These are phyloP conservation scores for Arthroderma sp. DNA, from an alignment of 2,329 filamentous ascomycete genomes.

Conservation along the genomic window DNA sequence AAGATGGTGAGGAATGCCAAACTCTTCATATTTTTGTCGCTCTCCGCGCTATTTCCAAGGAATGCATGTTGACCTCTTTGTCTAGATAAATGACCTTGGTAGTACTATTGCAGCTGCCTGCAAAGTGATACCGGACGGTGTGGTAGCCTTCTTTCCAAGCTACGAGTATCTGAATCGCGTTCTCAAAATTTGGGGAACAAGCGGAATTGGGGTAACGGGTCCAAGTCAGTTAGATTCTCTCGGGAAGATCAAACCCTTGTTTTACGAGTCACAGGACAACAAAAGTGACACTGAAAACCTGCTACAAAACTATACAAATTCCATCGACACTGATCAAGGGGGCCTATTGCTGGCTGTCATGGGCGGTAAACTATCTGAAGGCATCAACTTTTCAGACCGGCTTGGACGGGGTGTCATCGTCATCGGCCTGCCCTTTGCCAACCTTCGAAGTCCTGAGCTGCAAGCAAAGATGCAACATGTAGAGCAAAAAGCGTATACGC, in stretches of 20 bases:
- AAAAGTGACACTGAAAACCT: constrained; percentile 47
- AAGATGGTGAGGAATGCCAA: constrained; percentile 38
- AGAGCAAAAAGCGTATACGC: constrained; percentile 43
- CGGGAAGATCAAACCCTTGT: constrained; percentile 32
- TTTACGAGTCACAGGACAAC: constrained; percentile 38
- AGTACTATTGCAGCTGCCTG: constrained; percentile 58
- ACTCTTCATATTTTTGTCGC: constrained; percentile 1
- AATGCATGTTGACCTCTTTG: neutral
- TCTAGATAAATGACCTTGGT: constrained; percentile 50
- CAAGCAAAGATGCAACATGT: constrained; percentile 82
- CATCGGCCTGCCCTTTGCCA: constrained; percentile 87
- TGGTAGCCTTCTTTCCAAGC: constrained; percentile 92
- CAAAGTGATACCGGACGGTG: constrained; percentile 65
- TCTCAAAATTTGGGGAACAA: constrained; percentile 46
- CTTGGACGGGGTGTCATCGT: constrained; percentile 82
- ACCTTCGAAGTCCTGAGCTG: constrained; percentile 81
- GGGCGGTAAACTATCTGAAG: constrained; percentile 88
- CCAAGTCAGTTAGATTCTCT: constrained; percentile 21
- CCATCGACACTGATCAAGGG: constrained; percentile 51
- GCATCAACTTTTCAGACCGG: constrained; percentile 91
- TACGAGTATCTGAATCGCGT: constrained; percentile 81
- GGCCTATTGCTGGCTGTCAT: constrained; percentile 81
- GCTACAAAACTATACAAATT: constrained; percentile 57
- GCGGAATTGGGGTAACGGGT: constrained; percentile 16
- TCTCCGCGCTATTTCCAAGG: neutral